Conservation (phyloP, 805 yeast genomes). For the Lachancea nothofagi region DNA sequence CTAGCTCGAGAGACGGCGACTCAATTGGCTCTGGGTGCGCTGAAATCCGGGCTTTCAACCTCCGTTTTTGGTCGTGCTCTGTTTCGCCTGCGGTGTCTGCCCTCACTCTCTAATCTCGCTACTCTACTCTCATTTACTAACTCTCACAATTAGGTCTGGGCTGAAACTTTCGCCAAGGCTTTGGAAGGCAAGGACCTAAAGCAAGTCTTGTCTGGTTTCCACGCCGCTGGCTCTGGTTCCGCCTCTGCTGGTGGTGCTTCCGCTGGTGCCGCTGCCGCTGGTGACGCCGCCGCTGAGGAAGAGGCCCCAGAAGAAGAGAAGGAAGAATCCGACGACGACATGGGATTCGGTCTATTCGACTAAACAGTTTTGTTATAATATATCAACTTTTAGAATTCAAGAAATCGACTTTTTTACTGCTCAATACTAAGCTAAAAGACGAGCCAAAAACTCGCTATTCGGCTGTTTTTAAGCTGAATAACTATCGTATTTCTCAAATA, state of each 20-base stretch:
- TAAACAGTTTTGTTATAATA: constrained; percentile 46
- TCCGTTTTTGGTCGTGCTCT: background rate
- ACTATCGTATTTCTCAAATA: too few relatives aligned
- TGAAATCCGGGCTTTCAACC: background rate
- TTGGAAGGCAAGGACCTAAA: constrained; percentile 75
- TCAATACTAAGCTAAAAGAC: too few relatives aligned
- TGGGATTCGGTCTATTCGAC: constrained; percentile 93
- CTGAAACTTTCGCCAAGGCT: constrained; percentile 76
- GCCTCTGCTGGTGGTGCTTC: constrained; percentile 41
- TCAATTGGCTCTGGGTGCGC: too few relatives aligned
- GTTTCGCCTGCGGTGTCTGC: background rate
- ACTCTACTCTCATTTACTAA: too few relatives aligned
- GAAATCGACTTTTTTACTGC: too few relatives aligned
- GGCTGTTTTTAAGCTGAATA: too few relatives aligned
- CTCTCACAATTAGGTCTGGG: constrained; percentile 49
- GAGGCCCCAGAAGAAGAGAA: constrained; percentile 60
- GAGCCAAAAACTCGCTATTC: too few relatives aligned
- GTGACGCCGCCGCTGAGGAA: constrained; percentile 41
- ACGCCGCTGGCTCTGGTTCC: constrained; percentile 40
- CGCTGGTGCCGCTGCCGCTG: constrained; percentile 43
- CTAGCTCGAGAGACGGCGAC: too few relatives aligned
- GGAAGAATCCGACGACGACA: constrained; percentile 74
- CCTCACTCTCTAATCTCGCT: background rate
- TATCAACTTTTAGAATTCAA: too few relatives aligned
- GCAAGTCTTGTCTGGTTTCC: constrained; percentile 59